These are phyloP conservation scores for Candida glucosophila DNA, from an alignment of 1,139 yeast species.

Conservation along the genomic window DNA sequence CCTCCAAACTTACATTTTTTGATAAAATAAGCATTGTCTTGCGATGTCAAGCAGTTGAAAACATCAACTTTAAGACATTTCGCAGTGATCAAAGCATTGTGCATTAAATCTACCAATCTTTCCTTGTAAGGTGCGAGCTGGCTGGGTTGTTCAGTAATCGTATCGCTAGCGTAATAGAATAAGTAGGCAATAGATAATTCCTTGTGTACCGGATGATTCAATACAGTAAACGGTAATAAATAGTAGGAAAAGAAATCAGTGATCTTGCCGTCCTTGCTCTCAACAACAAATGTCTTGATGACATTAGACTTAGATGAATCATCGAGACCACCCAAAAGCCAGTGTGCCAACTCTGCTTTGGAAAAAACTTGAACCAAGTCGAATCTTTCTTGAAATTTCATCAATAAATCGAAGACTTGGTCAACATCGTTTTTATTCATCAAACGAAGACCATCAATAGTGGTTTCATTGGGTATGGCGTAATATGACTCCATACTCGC, in stretches of 20 bases:
- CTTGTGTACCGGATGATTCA: constrained; percentile 57
- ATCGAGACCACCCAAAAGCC: constrained; percentile 54
- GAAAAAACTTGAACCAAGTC: constrained; percentile 66
- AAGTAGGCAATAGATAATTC: constrained; percentile 81
- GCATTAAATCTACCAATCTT: constrained; percentile 54
- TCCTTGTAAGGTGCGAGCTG: constrained; percentile 30
- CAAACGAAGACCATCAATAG: constrained; percentile 54
- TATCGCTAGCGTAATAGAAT: constrained; percentile 80
- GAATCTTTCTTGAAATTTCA: constrained; percentile 55
- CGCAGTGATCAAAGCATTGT: constrained; percentile 73
- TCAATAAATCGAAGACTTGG: constrained; percentile 51
- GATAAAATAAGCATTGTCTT: constrained; percentile 79
- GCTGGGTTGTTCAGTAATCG: constrained; percentile 25
- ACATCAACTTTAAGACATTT: constrained; percentile 71
- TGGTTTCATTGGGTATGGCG: constrained; percentile 56
- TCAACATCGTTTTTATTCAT: constrained; percentile 57
- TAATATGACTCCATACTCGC: constrained; percentile 77
- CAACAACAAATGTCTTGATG: constrained; percentile 73
- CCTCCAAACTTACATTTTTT: constrained; percentile 81
- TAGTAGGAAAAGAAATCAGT: constrained; percentile 90
- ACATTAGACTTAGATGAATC: constrained; percentile 34
- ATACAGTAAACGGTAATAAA: constrained; percentile 77
- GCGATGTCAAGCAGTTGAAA: constrained; percentile 84
- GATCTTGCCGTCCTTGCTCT: constrained; percentile 51
- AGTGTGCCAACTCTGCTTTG: constrained; percentile 69